Percentiles rank a stretch among this genome's conserved stretches.
These are phyloP conservation scores for Periglandula ipomoeae DNA, from an alignment of 2,329 filamentous ascomycete genomes.

Conservation along the genomic window DNA sequence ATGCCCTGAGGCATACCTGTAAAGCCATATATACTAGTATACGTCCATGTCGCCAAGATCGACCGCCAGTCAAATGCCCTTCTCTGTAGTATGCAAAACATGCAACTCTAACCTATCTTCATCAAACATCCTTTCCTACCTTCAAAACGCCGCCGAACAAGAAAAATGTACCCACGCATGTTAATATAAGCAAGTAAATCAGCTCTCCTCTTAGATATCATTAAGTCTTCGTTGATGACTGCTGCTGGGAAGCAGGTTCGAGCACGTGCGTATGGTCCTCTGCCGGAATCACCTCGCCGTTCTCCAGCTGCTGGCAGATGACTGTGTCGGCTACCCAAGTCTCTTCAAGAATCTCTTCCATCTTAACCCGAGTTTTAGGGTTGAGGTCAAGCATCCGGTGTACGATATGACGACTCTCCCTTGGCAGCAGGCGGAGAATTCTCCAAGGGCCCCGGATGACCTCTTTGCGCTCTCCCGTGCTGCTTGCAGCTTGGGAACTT, in stretches of 20 bases:
- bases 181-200: background rate
- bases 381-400: slow-evolving; percentile 87
- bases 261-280: slow-evolving; percentile 77
- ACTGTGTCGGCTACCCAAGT: slow-evolving; percentile 81
- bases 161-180: background rate
- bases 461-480: slow-evolving; percentile 49
- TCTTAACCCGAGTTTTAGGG: slow-evolving; percentile 70
- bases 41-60: background rate
- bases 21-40: background rate
- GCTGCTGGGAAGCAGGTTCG: slow-evolving; percentile 48
- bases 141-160: background rate
- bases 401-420: slow-evolving; percentile 84
- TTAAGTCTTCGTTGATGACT: slow-evolving; percentile 15
- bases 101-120: background rate
- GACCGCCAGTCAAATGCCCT: background rate
- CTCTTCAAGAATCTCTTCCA: slow-evolving; percentile 80
- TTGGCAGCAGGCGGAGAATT: slow-evolving; percentile 73
- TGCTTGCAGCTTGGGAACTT: slow-evolving; percentile 7
- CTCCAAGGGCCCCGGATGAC: slow-evolving; percentile 90
- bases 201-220: background rate
- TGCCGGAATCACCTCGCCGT: slow-evolving; percentile 61
- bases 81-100: slow-evolving; percentile 1
- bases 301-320: slow-evolving; percentile 71
- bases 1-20: slow-evolving; percentile 3
- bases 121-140: slow-evolving; percentile 1